phyloP scores from a whole-genome alignment of 1,284 basidiomycete species.

The Irpex rosettiformis region DNA sequence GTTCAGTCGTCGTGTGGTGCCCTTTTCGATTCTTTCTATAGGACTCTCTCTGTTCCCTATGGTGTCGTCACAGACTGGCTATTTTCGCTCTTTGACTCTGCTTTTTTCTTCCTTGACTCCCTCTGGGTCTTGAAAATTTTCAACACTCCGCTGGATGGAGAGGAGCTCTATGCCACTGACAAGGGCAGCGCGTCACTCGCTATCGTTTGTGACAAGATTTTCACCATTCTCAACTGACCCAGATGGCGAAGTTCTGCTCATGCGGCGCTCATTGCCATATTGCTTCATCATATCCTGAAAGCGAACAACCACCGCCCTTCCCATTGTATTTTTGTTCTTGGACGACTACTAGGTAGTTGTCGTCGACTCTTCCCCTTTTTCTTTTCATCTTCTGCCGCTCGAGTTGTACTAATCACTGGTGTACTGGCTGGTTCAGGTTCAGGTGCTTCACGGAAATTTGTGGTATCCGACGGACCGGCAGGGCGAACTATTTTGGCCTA shows the following conservation, averaged over 20 bases:
- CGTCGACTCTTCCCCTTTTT: too few relatives aligned
- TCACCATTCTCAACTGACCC: background rate
- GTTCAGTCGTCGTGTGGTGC: background rate
- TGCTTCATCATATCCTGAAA: too few relatives aligned
- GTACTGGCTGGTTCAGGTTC: background rate
- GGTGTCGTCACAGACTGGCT: background rate
- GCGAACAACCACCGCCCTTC: background rate
- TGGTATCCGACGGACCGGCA: background rate
- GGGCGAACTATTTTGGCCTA: background rate
- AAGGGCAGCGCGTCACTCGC: background rate
- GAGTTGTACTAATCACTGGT: too few relatives aligned
- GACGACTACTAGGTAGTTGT: background rate
- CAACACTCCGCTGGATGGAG: background rate
- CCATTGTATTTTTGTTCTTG: background rate
- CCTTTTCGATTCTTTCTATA: background rate
- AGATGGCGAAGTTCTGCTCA: too few relatives aligned
- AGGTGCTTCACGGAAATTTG: background rate
- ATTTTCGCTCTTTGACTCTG: background rate
- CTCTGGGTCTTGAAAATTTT: background rate
- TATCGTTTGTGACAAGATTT: background rate
- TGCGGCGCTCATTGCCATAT: too few relatives aligned
- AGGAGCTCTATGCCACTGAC: background rate
- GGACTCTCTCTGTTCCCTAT: background rate
- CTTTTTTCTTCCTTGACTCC: background rate
- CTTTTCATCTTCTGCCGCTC: too few relatives aligned